These are phyloP conservation scores for Acer negundo DNA, from an alignment of 345 rosid genomes.

Conservation along the genomic window DNA sequence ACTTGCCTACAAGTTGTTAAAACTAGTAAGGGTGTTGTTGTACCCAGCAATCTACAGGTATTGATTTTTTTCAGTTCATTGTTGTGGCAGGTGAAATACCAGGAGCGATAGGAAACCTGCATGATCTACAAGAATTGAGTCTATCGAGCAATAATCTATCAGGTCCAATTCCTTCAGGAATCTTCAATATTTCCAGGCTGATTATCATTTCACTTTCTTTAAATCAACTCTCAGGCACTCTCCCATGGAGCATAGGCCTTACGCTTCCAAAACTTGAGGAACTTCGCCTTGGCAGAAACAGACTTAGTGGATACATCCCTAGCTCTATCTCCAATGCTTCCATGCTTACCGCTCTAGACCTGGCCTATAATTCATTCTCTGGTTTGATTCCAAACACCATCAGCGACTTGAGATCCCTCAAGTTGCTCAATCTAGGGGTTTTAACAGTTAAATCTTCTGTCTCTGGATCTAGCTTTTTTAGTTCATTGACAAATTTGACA, in stretches of 20 bases:
- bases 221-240: not conserved
- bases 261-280: not conserved
- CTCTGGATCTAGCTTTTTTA: slow-evolving; percentile 4
- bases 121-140: not conserved
- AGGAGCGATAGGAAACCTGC: slow-evolving; percentile 9
- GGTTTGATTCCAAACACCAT: not conserved
- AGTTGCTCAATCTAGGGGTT: not conserved
- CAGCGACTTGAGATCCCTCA: slow-evolving; percentile 5
- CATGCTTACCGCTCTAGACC: not conserved
- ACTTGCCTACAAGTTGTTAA: too few relatives aligned
- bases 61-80: not conserved
- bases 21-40: too few relatives aligned
- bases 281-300: not conserved
- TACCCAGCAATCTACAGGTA: too few relatives aligned
- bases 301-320: slow-evolving; percentile 1
- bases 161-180: not conserved
- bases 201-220: not conserved
- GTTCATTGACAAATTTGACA: slow-evolving; percentile 22
- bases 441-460: not conserved
- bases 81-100: slow-evolving; percentile 25
- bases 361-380: not conserved
- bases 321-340: slow-evolving; percentile 9
- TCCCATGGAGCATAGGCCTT: not conserved
- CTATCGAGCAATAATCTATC: not conserved
- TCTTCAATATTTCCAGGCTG: slow-evolving; percentile 7